Conservation (phyloP, 345 rosid species). For the Lenwebbia sp. region DNA sequence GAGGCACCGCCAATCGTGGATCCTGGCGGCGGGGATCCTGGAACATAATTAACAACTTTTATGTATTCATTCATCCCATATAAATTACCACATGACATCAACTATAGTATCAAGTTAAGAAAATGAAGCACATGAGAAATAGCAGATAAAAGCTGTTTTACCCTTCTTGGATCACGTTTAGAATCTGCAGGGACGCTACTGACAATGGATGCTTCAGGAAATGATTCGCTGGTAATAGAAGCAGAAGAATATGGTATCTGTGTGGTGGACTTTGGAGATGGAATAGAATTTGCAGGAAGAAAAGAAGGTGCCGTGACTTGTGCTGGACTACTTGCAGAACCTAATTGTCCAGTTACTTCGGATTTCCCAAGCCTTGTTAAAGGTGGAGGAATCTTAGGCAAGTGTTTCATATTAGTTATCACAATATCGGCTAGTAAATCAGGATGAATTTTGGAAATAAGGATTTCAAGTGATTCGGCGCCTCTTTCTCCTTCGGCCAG, state of each 20-base stretch:
- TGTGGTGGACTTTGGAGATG: slow-evolving; percentile 28
- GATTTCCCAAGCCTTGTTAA: slow-evolving; percentile 35
- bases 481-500: slow-evolving; percentile 99
- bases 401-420: slow-evolving; percentile 85
- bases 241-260: slow-evolving; percentile 29
- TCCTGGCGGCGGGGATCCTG: slow-evolving; percentile 99
- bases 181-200: slow-evolving; percentile 45
- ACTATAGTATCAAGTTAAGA: background rate
- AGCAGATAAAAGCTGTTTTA: slow-evolving; percentile 15
- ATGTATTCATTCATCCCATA: background rate
- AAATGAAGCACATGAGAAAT: background rate
- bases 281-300: slow-evolving; percentile 28
- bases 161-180: slow-evolving; percentile 96
- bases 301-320: slow-evolving; percentile 28
- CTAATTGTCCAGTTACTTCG: slow-evolving; percentile 20
- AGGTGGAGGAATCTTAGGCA: slow-evolving; percentile 63
- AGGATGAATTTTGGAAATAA: slow-evolving; percentile 86
- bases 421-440: slow-evolving; percentile 98
- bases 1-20: slow-evolving; percentile 57
- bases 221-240: slow-evolving; percentile 20
- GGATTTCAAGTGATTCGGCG: slow-evolving; percentile 90
- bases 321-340: slow-evolving; percentile 31
- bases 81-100: background rate
- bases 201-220: slow-evolving; percentile 33
- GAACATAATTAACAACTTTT: slow-evolving; percentile 4